A percentile compares a stretch with the other conserved stretches of the same genome.
Conservation (phyloP, 129 eudicot genomes). For the Pseudognaphalium luteoalbum region DNA sequence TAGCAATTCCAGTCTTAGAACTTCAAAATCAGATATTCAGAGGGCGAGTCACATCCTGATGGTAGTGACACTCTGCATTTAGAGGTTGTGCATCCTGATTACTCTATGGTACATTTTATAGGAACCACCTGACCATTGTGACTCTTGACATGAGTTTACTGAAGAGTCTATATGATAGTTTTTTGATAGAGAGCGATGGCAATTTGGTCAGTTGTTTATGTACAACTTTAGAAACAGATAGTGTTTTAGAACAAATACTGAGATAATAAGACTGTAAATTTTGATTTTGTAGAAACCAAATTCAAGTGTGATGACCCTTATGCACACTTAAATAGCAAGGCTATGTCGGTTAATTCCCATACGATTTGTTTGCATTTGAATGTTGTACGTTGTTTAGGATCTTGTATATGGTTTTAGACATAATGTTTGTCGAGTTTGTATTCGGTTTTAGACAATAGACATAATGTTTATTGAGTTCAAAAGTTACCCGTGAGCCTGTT, state of each 20-base stretch:
- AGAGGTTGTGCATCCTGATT: slow-evolving; percentile 18
- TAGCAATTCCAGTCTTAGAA: slow-evolving; percentile 1
- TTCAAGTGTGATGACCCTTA: background rate
- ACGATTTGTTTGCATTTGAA: background rate
- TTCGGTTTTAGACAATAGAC: background rate
- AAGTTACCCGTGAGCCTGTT: background rate
- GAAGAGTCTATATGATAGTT: background rate
- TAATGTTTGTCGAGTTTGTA: too few species aligned
- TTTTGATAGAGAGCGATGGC: slow-evolving; percentile 14
- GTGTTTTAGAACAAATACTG: background rate
- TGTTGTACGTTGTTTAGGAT: slow-evolving; percentile 6
- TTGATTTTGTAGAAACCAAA: slow-evolving; percentile 10
- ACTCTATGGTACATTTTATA: slow-evolving; percentile 26
- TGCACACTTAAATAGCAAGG: background rate
- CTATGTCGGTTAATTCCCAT: background rate
- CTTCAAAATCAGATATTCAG: background rate
- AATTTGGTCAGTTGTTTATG: slow-evolving; percentile 18
- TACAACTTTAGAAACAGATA: background rate
- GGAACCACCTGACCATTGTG: slow-evolving; percentile 30
- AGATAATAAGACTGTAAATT: slow-evolving; percentile 29
- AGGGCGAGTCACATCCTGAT: background rate
- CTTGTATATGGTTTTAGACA: background rate
- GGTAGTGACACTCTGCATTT: slow-evolving; percentile 2
- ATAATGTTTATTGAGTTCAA: background rate
- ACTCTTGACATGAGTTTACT: slow-evolving; percentile 20